These are phyloP conservation scores for Clavispora asparagi DNA, from an alignment of 805 yeast genomes.

Conservation along the genomic window DNA sequence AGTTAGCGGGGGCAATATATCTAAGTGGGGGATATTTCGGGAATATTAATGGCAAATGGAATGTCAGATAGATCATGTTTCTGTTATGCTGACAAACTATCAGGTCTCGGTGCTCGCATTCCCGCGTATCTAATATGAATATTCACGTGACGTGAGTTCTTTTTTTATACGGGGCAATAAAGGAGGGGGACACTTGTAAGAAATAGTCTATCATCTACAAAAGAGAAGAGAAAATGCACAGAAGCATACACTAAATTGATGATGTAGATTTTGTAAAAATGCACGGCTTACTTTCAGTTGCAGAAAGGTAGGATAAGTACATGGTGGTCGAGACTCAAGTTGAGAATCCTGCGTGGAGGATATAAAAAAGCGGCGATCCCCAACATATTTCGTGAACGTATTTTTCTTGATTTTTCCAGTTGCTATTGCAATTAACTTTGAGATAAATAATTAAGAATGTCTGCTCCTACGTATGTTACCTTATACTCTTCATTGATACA, in stretches of 20 bases:
- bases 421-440: not conserved
- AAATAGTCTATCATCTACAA: no score
- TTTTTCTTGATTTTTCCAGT: not conserved
- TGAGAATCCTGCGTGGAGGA: not conserved
- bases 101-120: conserved; percentile 1
- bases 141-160: not conserved
- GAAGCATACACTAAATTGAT: no score
- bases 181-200: not conserved
- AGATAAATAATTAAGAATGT: conserved; percentile 16
- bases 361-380: conserved; percentile 3
- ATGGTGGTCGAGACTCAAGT: not conserved
- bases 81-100: not conserved
- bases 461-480: conserved; percentile 40
- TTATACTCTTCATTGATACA: not conserved
- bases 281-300: not conserved
- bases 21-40: no score
- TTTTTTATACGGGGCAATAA: not conserved
- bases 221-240: no score
- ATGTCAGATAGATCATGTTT: no score
- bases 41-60: not conserved
- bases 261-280: no score
- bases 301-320: not conserved
- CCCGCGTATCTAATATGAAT: not conserved
- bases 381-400: not conserved
- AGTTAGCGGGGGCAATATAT: no score